Evolutionary conservation across 768 basidiomycete genomes (phyloP).

Genomic region (Rhodotorula babjevae): DNA sequence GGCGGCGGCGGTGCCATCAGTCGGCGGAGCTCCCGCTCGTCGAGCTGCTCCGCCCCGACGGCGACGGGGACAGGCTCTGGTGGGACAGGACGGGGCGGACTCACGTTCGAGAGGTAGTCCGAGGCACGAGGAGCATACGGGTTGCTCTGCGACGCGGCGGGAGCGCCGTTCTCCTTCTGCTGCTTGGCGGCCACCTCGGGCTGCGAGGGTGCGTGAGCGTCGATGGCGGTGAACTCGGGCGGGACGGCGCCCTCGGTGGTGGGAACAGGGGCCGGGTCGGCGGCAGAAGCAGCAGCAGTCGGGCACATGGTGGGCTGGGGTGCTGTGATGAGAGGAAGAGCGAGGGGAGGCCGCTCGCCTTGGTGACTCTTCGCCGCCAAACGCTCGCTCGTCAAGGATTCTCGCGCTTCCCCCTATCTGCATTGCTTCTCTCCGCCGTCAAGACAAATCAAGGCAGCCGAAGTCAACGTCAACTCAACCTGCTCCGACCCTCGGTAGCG

Average conservation of each 20-base stretch:
- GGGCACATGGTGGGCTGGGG: slow-evolving; percentile 29
- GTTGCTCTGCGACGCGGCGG: slow-evolving; percentile 15
- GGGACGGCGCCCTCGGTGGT: slow-evolving; percentile 32
- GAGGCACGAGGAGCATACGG: slow-evolving; percentile 32
- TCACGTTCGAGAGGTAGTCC: slow-evolving; percentile 42
- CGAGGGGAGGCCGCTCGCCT: no score
- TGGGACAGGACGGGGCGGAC: neutral
- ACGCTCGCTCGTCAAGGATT: no score
- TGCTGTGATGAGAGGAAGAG: neutral
- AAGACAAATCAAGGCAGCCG: no score
- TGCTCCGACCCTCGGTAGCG: no score
- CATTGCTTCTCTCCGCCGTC: no score
- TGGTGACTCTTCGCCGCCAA: no score
- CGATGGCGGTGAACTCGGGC: slow-evolving; percentile 32
- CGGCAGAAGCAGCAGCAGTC: slow-evolving; percentile 15
- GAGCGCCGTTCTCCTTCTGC: neutral
- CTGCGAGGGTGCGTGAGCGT: slow-evolving; percentile 25
- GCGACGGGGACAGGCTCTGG: no score
- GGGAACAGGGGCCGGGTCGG: slow-evolving; percentile 17
- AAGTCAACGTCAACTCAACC: no score
- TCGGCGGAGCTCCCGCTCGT: neutral
- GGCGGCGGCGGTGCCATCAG: no score
- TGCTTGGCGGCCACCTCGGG: slow-evolving; percentile 15
- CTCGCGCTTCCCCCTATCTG: no score
- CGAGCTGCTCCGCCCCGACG: no score